Percentiles rank a stretch among this genome's conserved stretches.
Evolutionary conservation across 2,329 filamentous ascomycete species (phyloP).

Genomic region (Alternaria sp.): DNA sequence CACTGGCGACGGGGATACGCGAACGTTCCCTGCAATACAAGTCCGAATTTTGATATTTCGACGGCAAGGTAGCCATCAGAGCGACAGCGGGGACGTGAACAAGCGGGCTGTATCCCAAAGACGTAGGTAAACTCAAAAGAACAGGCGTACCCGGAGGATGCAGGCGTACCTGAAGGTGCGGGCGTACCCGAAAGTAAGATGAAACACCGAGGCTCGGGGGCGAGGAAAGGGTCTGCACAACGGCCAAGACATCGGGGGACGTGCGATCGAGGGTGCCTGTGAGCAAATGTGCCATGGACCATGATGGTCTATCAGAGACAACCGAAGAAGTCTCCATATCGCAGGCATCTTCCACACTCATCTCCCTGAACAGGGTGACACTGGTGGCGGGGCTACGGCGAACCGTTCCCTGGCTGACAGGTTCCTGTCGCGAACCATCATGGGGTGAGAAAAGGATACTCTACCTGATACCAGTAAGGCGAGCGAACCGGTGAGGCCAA

Average conservation of each 20-base stretch:
- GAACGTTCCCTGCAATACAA: constrained; percentile 34
- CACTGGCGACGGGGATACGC: constrained; percentile 34
- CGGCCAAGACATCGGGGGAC: constrained; percentile 23
- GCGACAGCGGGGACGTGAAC: constrained; percentile 9
- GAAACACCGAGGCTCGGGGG: constrained; percentile 11
- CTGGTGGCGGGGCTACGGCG: constrained; percentile 31
- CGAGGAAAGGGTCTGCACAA: constrained; percentile 19
- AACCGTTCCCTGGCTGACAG: constrained; percentile 31
- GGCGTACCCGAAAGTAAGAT: constrained; percentile 13
- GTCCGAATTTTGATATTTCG: constrained; percentile 4
- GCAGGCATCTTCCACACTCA: constrained; percentile 40
- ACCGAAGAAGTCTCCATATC: constrained; percentile 28
- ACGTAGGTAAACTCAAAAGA: constrained; percentile 13
- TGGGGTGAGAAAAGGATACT: constrained; percentile 25
- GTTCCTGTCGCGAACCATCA: constrained; percentile 33
- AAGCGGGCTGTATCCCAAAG: constrained; percentile 15
- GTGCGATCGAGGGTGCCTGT: constrained; percentile 32
- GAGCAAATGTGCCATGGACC: constrained; percentile 34
- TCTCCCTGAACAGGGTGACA: constrained; percentile 35
- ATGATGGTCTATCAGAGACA: constrained; percentile 30
- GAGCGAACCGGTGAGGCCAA: constrained; percentile 5
- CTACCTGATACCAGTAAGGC: constrained; percentile 25
- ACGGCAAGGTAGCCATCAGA: neutral
- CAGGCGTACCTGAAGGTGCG: constrained; percentile 23
- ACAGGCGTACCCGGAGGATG: constrained; percentile 12